phyloP scores from a whole-genome alignment of 2,329 filamentous ascomycete species.

The Teratosphaeria destructans region DNA sequence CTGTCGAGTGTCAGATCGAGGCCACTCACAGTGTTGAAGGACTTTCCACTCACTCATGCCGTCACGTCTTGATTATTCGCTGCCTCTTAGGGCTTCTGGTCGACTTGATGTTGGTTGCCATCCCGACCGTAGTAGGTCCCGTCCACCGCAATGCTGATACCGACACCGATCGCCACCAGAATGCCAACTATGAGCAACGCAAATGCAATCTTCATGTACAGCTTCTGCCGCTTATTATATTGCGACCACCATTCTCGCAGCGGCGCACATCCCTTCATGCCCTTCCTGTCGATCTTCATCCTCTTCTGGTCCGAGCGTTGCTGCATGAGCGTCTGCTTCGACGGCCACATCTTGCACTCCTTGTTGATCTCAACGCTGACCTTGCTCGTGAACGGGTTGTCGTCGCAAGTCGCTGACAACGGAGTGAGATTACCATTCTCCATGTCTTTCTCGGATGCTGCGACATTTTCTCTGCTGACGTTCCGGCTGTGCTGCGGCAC shows the following conservation, averaged over 20 bases:
- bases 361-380: conserved; percentile 33
- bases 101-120: conserved; percentile 14
- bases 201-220: conserved; percentile 36
- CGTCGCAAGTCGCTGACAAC: conserved; percentile 25
- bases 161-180: conserved; percentile 38
- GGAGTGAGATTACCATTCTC: conserved; percentile 20
- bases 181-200: conserved; percentile 36
- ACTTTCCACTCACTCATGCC: neutral
- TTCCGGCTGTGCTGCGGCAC: conserved; percentile 14
- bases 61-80: neutral
- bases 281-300: conserved; percentile 20
- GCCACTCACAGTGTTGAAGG: neutral
- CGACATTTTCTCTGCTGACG: conserved; percentile 10
- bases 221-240: conserved; percentile 33
- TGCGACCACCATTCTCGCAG: conserved; percentile 24
- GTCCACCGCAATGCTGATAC: conserved; percentile 39
- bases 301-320: conserved; percentile 29
- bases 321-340: conserved; percentile 36
- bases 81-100: neutral
- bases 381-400: conserved; percentile 30
- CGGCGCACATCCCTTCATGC: conserved; percentile 25
- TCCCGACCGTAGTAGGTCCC: conserved; percentile 36
- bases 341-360: conserved; percentile 44
- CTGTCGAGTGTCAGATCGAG: neutral
- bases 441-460: conserved; percentile 28